These are phyloP conservation scores for Casuarina cunninghamiana DNA, from an alignment of 306 rosid species.

Conservation along the genomic window DNA sequence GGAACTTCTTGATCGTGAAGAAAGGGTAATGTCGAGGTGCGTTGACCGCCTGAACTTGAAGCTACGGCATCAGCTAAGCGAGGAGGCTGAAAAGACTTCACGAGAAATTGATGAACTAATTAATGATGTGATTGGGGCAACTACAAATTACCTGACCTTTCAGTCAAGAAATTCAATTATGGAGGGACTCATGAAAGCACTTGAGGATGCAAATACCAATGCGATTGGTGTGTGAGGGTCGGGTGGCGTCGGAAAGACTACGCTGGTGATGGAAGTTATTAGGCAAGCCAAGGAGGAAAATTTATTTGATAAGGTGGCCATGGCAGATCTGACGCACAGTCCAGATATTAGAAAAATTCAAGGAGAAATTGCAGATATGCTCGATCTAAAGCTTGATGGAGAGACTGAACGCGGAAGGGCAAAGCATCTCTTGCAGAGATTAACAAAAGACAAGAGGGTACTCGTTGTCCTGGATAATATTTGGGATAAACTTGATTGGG, in stretches of 20 bases:
- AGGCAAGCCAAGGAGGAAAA: not conserved
- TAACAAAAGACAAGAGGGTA: not conserved
- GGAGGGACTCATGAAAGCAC: not conserved
- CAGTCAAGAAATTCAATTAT: not conserved
- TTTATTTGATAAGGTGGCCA: not conserved
- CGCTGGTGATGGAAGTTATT: not conserved
- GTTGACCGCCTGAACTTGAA: constrained; percentile 4
- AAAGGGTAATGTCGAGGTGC: not conserved
- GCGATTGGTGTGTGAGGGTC: constrained; percentile 7
- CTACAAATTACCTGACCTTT: not conserved
- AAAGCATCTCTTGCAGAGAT: not conserved
- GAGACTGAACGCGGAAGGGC: not conserved
- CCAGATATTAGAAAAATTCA: constrained; percentile 6
- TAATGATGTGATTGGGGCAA: not conserved
- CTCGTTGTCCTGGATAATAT: constrained; percentile 14
- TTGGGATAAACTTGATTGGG: not conserved
- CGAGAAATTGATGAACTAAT: not conserved
- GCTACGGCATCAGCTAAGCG: constrained; percentile 7
- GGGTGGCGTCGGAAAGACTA: not conserved
- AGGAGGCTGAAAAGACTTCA: constrained; percentile 11
- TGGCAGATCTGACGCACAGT: not conserved
- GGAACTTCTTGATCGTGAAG: not conserved
- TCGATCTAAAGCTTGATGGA: not conserved
- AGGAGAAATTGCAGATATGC: constrained; percentile 7
- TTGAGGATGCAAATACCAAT: constrained; percentile 1